A percentile compares a stretch with the other conserved stretches of the same genome.
phyloP scores from a whole-genome alignment of 768 basidiomycete species.

The Amanita thiersii region DNA sequence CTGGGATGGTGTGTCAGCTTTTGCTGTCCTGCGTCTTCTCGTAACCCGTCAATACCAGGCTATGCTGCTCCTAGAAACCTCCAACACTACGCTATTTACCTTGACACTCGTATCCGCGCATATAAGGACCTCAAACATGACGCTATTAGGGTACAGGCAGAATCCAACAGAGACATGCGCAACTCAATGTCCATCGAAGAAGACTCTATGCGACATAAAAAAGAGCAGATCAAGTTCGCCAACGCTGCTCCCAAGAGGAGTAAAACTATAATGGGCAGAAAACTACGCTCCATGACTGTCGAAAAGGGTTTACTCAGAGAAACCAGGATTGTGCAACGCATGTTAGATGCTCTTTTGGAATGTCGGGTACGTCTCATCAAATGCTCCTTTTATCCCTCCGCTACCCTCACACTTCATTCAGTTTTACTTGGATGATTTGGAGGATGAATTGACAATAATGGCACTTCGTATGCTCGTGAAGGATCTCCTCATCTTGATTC shows the following conservation, averaged over 20 bases:
- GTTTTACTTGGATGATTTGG: conserved; percentile 92
- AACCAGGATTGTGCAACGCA: conserved; percentile 82
- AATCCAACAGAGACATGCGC: conserved; percentile 82
- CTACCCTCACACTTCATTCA: conserved; percentile 20
- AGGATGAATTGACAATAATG: conserved; percentile 84
- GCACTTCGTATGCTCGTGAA: conserved; percentile 93
- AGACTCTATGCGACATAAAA: conserved; percentile 29
- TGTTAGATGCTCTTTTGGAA: conserved; percentile 83
- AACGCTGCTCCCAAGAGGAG: conserved; percentile 33
- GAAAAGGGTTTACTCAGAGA: conserved; percentile 94
- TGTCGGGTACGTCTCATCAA: conserved; percentile 60
- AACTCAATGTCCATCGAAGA: conserved; percentile 58
- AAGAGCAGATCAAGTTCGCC: conserved; percentile 21
- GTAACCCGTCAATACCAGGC: conserved; percentile 39
- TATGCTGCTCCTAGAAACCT: conserved; percentile 83
- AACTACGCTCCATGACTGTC: conserved; percentile 85
- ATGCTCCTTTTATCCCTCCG: conserved; percentile 5
- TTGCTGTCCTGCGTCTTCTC: neutral
- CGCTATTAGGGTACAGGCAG: conserved; percentile 87
- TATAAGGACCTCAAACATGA: conserved; percentile 93
- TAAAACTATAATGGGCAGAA: conserved; percentile 76
- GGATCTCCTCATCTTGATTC: conserved; percentile 91
- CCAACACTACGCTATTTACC: conserved; percentile 79
- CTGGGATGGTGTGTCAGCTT: conserved; percentile 69
- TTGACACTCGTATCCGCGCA: conserved; percentile 81